phyloP scores from a whole-genome alignment of 2,329 filamentous ascomycete genomes.

The Berkeleyomyces basicola region DNA sequence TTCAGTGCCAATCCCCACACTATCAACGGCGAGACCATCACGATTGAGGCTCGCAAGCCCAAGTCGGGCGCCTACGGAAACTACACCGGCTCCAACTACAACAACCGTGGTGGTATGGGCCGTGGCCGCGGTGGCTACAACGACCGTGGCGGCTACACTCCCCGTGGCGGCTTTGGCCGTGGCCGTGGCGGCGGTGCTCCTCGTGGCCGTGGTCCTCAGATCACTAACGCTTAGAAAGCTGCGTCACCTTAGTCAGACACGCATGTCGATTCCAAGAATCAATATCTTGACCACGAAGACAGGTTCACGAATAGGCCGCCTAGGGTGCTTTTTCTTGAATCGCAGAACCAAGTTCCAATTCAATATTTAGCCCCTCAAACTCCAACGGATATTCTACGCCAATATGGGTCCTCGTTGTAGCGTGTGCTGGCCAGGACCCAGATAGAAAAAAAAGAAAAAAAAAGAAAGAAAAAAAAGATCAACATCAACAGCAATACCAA shows the following conservation, averaged over 20 bases:
- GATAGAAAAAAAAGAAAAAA: background rate
- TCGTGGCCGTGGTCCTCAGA: slow-evolving; percentile 45
- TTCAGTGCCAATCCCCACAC: slow-evolving; percentile 70
- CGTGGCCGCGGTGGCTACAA: slow-evolving; percentile 50
- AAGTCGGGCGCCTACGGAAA: slow-evolving; percentile 56
- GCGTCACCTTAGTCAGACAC: slow-evolving; percentile 1
- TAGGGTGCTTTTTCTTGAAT: background rate
- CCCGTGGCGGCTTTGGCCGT: slow-evolving; percentile 43
- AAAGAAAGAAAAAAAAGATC: background rate
- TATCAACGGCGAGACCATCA: slow-evolving; percentile 66
- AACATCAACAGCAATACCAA: background rate
- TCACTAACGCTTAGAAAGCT: slow-evolving; percentile 31
- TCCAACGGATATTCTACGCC: background rate
- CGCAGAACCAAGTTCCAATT: background rate
- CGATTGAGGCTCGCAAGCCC: slow-evolving; percentile 76
- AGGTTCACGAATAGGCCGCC: background rate
- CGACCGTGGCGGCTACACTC: slow-evolving; percentile 42
- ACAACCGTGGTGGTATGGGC: slow-evolving; percentile 38
- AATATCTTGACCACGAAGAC: background rate
- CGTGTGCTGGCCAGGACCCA: slow-evolving; percentile 1
- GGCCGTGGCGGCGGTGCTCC: slow-evolving; percentile 50
- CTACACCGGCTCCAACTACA: slow-evolving; percentile 45
- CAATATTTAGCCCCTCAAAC: background rate
- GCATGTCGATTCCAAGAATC: background rate
- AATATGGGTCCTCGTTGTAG: background rate